Base-by-base conservation (phyloP, 345 rosid genomes). In the Citrus medica region DNA sequence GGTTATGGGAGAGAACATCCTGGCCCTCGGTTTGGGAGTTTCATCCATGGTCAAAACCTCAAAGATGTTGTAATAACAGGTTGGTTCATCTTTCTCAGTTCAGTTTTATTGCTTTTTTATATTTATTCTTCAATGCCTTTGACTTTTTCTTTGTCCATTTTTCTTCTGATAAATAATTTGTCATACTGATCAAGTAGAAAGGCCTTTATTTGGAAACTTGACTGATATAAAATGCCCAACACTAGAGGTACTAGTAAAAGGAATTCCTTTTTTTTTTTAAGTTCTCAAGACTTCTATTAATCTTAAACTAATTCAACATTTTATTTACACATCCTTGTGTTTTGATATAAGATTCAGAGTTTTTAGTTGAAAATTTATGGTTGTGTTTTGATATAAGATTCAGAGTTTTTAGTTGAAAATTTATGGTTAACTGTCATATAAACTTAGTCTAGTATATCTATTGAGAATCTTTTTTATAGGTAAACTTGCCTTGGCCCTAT, bases 11-110 rank as follows among this genome's bases (percentile, higher is more conserved):
- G 93, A 77, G 93, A 89, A 85, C 91, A 88, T 81, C 78, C 78
- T 67, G 93, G 93, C 78, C 91, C 93, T 77, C 88, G 90, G n/a
- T 89, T 83, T 78, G 88, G 91, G 71, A 89, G 93, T 80, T 85
- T 88, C 74, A 85, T 89, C 73, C 93, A 89, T 68, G 91, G 93
- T 55, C 93, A 89, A 81, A 86, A 89, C 76, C 91, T 89, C 82
- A 88, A 81, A 82, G 93, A 88, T 86, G 83, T 89, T 64, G 86
- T 83, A 62, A 85, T 89, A 83, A 89, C 91, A 79, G 93, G 91
- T 86, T 16, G 66, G 80, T 67, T 61, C 69, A 66, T 68, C 60
- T 65, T 21, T 2, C 13, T 4, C 37, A n/a, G 59, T 62, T 51
- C n/a, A 25, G 7, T 60, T 74, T 67, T 33, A 16, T 19, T 40